Percentiles rank a stretch among this genome's conserved stretches.
Evolutionary conservation across 306 rosid genomes (phyloP).

Genomic region (Prunus campanulata): DNA sequence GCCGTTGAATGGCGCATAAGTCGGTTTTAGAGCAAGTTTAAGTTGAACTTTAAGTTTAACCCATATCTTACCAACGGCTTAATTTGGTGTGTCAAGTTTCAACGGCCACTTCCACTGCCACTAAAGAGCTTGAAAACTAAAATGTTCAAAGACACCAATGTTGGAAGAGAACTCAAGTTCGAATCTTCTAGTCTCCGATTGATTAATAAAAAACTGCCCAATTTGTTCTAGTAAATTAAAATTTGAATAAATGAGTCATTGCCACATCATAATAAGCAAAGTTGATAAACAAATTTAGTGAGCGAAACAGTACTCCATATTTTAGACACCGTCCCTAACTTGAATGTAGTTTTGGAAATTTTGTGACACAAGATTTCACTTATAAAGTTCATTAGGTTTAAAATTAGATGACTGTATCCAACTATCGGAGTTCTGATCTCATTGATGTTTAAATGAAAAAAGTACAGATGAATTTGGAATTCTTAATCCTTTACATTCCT

Average conservation of each 20-base stretch:
- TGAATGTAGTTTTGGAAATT: too few species aligned
- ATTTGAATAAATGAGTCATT: neutral
- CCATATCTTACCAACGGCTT: neutral
- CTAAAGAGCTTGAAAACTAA: too few species aligned
- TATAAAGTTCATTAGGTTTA: too few species aligned
- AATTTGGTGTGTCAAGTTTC: neutral
- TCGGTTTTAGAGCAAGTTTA: neutral
- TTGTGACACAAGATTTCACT: too few species aligned
- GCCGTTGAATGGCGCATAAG: constrained; percentile 11
- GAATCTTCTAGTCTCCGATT: too few species aligned
- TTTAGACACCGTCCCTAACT: too few species aligned
- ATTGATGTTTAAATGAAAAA: neutral
- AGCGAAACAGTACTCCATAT: neutral
- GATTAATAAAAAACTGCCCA: neutral
- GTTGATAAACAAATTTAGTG: neutral
- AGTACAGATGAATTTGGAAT: neutral
- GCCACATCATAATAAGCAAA: neutral
- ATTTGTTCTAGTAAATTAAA: neutral
- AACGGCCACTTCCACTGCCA: neutral
- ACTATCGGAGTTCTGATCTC: neutral
- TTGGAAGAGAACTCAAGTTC: too few species aligned
- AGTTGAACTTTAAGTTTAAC: neutral
- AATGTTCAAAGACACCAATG: too few species aligned
- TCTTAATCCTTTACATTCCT: neutral
- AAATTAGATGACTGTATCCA: neutral